Percentiles rank a stretch among this genome's conserved stretches.
Conservation (phyloP, 441 rosid species). For the Lepidium campestre region DNA sequence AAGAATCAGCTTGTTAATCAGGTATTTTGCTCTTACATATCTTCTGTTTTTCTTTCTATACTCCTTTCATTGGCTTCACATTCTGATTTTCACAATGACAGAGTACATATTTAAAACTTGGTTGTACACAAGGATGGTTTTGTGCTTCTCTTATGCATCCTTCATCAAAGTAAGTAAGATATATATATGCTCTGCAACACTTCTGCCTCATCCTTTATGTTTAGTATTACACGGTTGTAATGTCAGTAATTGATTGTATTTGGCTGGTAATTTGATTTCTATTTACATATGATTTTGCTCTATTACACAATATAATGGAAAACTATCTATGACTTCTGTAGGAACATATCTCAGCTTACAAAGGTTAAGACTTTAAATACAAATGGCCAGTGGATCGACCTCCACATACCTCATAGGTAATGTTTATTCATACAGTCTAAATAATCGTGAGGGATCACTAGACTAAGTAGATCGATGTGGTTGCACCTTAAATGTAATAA, state of each 20-base stretch:
- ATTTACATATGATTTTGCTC: no score
- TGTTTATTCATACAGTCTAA: no score
- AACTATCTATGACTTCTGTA: no score
- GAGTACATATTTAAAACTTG: conserved; percentile 86
- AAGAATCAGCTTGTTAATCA: conserved; percentile 87
- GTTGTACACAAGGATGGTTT: conserved; percentile 94
- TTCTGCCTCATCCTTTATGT: neutral
- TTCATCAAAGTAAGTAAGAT: conserved; percentile 48
- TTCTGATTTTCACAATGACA: conserved; percentile 21
- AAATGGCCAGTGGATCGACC: no score
- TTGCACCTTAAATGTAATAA: no score
- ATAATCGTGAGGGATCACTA: no score
- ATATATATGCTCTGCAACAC: neutral
- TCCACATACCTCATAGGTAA: no score
- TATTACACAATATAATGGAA: no score
- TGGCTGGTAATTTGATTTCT: no score
- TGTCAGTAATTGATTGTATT: neutral
- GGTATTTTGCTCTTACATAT: conserved; percentile 40
- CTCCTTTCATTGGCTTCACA: neutral
- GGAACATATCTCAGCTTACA: no score
- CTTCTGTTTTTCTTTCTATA: neutral
- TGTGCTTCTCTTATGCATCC: conserved; percentile 69
- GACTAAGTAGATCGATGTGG: no score
- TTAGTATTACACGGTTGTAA: neutral
- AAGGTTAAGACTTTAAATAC: no score